phyloP scores from a whole-genome alignment of 345 rosid species.

The Leavenworthia alabamica region DNA sequence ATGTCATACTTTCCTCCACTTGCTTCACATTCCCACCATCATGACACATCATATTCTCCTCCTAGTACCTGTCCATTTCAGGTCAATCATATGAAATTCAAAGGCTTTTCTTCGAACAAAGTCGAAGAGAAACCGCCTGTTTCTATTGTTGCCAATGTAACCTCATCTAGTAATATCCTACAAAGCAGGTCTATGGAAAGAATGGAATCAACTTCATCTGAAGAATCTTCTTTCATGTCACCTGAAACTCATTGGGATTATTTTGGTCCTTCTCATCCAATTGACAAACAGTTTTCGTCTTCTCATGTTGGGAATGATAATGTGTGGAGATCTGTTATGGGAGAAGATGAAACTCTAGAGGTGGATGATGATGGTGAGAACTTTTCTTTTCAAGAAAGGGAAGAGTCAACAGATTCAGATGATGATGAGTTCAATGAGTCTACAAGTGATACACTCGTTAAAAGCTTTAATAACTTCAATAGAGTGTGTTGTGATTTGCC shows the following conservation, averaged over 20 bases:
- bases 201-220: conserved; percentile 43
- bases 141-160: conserved; percentile 39
- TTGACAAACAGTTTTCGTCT: conserved; percentile 51
- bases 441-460: conserved; percentile 54
- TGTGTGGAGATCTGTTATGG: conserved; percentile 41
- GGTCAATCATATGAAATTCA: conserved; percentile 61
- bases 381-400: conserved; percentile 48
- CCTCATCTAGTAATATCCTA: conserved; percentile 48
- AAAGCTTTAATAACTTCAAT: conserved; percentile 67
- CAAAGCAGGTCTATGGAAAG: conserved; percentile 37
- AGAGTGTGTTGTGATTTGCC: conserved; percentile 44
- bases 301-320: conserved; percentile 44
- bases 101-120: conserved; percentile 48
- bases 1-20: conserved; percentile 60
- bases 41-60: conserved; percentile 51
- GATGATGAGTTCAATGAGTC: conserved; percentile 74
- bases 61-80: conserved; percentile 46
- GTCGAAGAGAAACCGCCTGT: conserved; percentile 71
- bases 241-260: conserved; percentile 79
- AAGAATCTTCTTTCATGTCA: conserved; percentile 42
- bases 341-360: conserved; percentile 56
- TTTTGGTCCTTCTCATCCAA: conserved; percentile 63
- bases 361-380: conserved; percentile 62
- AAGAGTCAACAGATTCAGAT: conserved; percentile 57
- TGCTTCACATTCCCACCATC: conserved; percentile 46